Base-by-base conservation (phyloP, 139 green algal species). In the Coelastrella sp. region DNA sequence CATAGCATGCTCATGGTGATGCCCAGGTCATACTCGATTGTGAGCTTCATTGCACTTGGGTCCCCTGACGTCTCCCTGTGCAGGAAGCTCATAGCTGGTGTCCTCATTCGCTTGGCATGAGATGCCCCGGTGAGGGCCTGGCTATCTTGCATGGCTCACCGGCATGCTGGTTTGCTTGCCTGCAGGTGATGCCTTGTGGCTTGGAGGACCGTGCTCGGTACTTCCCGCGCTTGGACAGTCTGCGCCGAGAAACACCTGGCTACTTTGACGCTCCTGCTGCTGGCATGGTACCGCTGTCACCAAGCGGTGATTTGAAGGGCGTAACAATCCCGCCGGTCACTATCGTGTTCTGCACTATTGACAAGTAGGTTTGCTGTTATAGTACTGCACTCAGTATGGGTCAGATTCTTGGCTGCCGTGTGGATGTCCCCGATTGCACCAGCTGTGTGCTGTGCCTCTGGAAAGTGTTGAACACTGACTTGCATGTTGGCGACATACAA, bases 231-330 rank as follows among this genome's bases (percentile, higher is more conserved):
- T 19, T 95, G 47, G 91, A 92, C 64, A 60, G 22, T 5, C 4
- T 66, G 64, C 80, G 83, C 6, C 93, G 95, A 83, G 74, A 94
- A 65, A 92, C 92, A 3, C 92, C 92, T 0, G 94, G 94, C 60
- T 96, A 95, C 89, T 92, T 96, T 64, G 92, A 96, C 76, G 94
- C 94, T 16, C 94, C 94, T 54, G 93, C 90, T 78, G 87, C 94
- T 13, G 82, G 80, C 56, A 65, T 91, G 58, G 88, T 84, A 75
- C 66, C 91, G 7, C 54, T 91, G 66, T 75, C 19, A 60, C 22
- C n/a, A 20, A 32, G 13, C 6, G 47, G 16, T 2, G 19, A 83
- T 22, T 8, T 60, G n/a, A 5, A 4, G 66, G 60, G 16, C 60
- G 17, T 19, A 4, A 0, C n/a, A 3, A 85, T 93, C 76, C 92